Evolutionary conservation across 306 rosid species (phyloP).

Genomic region (Quercus glauca): DNA sequence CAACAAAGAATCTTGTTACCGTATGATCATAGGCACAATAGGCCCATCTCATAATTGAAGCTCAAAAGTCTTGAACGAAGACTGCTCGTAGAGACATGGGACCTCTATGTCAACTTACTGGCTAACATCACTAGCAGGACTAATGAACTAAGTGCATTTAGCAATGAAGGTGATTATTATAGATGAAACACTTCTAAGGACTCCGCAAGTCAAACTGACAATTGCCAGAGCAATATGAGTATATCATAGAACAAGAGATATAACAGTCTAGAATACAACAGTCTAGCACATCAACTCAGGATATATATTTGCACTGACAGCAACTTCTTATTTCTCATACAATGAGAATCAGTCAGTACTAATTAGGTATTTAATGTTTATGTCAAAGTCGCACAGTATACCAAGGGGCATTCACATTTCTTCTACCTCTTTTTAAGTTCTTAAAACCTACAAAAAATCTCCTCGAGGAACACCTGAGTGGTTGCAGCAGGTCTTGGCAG

Average conservation of each 20-base stretch:
- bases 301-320: constrained; percentile 25
- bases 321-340: constrained; percentile 42
- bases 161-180: background rate
- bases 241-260: constrained; percentile 10
- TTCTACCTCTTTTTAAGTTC: constrained; percentile 37
- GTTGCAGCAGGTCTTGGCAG: constrained; percentile 26
- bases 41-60: background rate
- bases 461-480: constrained; percentile 21
- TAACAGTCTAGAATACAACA: constrained; percentile 22
- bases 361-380: constrained; percentile 28
- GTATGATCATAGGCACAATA: background rate
- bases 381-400: constrained; percentile 38
- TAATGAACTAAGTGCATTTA: background rate
- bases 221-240: background rate
- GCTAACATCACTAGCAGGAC: background rate
- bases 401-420: constrained; percentile 40
- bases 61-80: background rate
- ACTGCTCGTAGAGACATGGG: background rate
- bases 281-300: constrained; percentile 6
- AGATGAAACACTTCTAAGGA: background rate
- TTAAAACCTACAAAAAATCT: constrained; percentile 51
- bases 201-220: background rate
- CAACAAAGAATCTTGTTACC: background rate
- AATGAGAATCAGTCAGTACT: constrained; percentile 39
- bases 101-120: background rate